Evolutionary conservation across 805 yeast genomes (phyloP), one percentile per base, ranked within the genome.

Genomic region (Kregervanrija delftensis): DNA sequence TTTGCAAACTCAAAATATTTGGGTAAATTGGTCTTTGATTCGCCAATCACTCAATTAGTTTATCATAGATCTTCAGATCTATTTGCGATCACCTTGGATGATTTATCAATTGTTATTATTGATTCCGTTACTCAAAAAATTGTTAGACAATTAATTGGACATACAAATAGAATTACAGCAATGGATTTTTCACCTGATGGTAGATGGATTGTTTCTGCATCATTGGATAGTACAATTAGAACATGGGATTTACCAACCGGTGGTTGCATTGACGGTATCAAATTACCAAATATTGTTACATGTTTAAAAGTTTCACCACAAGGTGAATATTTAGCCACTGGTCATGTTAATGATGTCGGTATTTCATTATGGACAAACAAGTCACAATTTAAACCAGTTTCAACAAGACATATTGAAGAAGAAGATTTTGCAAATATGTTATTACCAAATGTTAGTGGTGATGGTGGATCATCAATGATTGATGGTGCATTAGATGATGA

Each of bases 241-340:
- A 88, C 96, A 0, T 93, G 98, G 98, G 98, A 93, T 63, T 74
- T 93, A 48, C 98, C 98, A 36, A 85, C 96, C 1, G 98, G 99
- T 40, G 87, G 90, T 1, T 91, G 98, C 64, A 88, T 93, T 46
- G 99, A 93, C 67, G 97, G 96, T 50, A 81, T 91, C 13, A 67
- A 70, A 43, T 73, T 93, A 22, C 79, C 83, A 1, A 78, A 73
- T 53, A 90, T 89, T n/a, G 95, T 84, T 3, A 88, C 97, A 0
- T 70, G 76, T 44, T 71, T 95, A 31, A 79, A 82, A 57, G 76
- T 93, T 51, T 86, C 96, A 12, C 95, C 95, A 2, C 72, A 80
- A 45, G 96, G 96, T 37, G 97, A 93, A 54, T 78, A 82, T 63
- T 71, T 93, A 45, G 98, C 97, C 1, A 90, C 98, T 0, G 73